Evolutionary conservation across 2,329 filamentous ascomycete species (phyloP).

Genomic region (Dactylonectria estremocensis): DNA sequence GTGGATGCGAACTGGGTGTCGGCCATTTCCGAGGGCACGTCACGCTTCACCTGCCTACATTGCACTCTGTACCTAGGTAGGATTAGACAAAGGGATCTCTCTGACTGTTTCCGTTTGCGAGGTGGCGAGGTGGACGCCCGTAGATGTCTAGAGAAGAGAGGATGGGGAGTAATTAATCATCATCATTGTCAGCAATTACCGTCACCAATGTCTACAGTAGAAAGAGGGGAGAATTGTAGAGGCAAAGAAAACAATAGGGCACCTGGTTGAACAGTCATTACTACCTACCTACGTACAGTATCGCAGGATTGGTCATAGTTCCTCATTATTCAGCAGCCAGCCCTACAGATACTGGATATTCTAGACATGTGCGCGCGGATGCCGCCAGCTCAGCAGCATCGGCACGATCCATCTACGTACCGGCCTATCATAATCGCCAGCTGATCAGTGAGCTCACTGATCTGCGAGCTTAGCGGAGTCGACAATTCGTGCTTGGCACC

Average conservation of each 20-base stretch:
- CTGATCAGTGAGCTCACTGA: neutral
- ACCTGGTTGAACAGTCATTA: too few species aligned
- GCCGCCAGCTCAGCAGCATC: conserved; percentile 5
- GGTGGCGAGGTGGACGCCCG: neutral
- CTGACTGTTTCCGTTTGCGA: neutral
- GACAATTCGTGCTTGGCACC: neutral
- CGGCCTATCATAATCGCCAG: neutral
- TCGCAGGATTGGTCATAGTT: conserved; percentile 9
- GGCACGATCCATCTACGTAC: neutral
- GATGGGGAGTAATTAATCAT: conserved; percentile 2
- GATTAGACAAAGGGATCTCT: neutral
- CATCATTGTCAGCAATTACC: conserved; percentile 13
- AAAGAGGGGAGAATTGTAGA: neutral
- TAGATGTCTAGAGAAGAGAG: neutral
- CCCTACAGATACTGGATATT: neutral
- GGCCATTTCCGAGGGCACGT: conserved; percentile 25
- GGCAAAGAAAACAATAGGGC: neutral
- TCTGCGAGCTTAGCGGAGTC: neutral
- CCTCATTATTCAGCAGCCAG: conserved; percentile 4
- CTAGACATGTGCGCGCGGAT: neutral
- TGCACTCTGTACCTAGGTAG: neutral
- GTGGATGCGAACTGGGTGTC: conserved; percentile 24
- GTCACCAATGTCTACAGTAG: neutral
- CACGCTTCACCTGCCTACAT: conserved; percentile 16
- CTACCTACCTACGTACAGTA: too few species aligned